Base-by-base conservation (phyloP, 2,329 filamentous ascomycete genomes). In the Nannizziopsis barbatae region DNA sequence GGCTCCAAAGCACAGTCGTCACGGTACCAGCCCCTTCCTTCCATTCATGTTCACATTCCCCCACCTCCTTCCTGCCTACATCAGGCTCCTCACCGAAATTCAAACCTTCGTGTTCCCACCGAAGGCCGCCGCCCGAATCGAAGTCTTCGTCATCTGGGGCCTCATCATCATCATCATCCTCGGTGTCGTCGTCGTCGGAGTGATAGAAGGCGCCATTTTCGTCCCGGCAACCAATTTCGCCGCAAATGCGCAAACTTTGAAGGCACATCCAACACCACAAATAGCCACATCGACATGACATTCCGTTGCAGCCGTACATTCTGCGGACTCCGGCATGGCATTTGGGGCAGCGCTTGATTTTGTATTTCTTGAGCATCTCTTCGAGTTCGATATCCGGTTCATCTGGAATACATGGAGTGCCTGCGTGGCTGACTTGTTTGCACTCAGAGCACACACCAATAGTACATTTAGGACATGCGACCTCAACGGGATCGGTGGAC, bases 181-280 rank as follows among this genome's bases (percentile, higher is more conserved):
- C 43, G 52, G 51, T 43, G 42, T 55, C n/a, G n/a, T n/a, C n/a
- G n/a, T n/a, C n/a, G n/a, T n/a, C n/a, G n/a, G n/a, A n/a, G n/a
- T n/a, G n/a, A n/a, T n/a, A n/a, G n/a, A n/a, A 50, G 53, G 51
- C 46, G 8, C 17, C 35, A 8, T 14, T 9, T 5, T 12, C 2
- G 15, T 27, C 22, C 22, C 3, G 4, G 22, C 42, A 44, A 5
- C 2, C 10, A 10, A 50, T 51, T 33, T 46, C 3, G 9, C 50
- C 42, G 50, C 67, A 71, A 1, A 59, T 52, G 2, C 65, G 56
- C 4, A 65, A 62, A 0, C 62, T 55, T 20, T 53, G 42, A 32
- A 60, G 48, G 47, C 73, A 76, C 6, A 55, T 53, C 64, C 69
- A 76, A 57, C 74, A 76, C 58, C 69, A 76, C 44, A 73, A 66